phyloP scores from a whole-genome alignment of 202 grass and related monocot species.

The Panicum hallii region DNA sequence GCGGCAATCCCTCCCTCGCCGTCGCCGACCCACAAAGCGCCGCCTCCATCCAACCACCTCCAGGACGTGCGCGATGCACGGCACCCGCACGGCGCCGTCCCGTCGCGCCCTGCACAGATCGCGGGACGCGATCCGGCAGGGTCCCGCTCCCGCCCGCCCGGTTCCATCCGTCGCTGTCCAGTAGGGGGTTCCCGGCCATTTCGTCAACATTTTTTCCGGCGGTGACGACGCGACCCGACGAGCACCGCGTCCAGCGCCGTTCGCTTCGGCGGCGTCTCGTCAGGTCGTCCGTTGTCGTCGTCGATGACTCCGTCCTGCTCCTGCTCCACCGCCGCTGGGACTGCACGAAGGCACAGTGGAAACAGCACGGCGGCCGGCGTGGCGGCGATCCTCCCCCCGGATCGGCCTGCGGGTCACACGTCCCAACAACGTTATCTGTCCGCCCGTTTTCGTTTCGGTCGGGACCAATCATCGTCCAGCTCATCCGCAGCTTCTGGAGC shows the following conservation, averaged over 20 bases:
- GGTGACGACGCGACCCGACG: constrained; percentile 15
- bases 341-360: background rate
- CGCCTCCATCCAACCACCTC: too few relatives aligned
- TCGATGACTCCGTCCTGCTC: background rate
- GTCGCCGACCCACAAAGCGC: too few relatives aligned
- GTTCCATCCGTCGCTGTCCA: background rate
- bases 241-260: background rate
- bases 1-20: too few relatives aligned
- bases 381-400: background rate
- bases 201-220: background rate
- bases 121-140: too few relatives aligned
- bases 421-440: background rate
- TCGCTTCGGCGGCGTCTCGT: background rate
- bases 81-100: too few relatives aligned
- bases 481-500: background rate
- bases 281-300: background rate
- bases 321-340: background rate
- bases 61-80: too few relatives aligned
- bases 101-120: too few relatives aligned
- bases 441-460: background rate
- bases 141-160: too few relatives aligned
- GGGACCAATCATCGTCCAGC: constrained; percentile 14
- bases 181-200: background rate
- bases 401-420: background rate
- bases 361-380: background rate